Base-by-base conservation (phyloP, 805 yeast species). In the Starmerella vaccinii region DNA sequence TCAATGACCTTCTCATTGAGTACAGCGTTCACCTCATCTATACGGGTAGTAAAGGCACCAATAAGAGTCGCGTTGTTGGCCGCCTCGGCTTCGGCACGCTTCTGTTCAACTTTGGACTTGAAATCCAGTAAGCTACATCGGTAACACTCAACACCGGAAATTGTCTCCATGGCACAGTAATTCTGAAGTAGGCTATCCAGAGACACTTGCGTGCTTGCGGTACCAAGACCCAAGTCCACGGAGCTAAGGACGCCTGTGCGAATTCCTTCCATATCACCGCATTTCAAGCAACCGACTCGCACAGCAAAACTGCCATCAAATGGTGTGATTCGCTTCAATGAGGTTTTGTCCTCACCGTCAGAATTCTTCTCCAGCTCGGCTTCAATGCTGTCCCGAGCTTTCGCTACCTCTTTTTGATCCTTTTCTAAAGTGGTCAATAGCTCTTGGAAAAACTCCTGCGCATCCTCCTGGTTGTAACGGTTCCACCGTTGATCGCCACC, bases 211-310 rank as follows among this genome's bases (percentile, higher is more conserved):
- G 39, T 21, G 4, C 19, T 32, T 12, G 50, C 34, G 8, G 35
- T 33, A 12, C 48, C 57, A 7, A 66, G 58, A 18, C 59, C 55
- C n/a, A 68, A 49, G 33, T 68, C 71, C 18, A 68, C 59, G 1
- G 68, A 63, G 24, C 70, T 64, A n/a, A 80, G 74, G 0, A 86
- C 84, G 1, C 92, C 82, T 57, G 81, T 82, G 54, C 96, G 74
- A 16, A 89, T 81, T 2, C 97, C 97, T 49, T 95, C 96, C 65
- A 80, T 85, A 61, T 90, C 97, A 52, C 96, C 95, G 73, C 97
- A 90, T 15, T 73, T 72, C 47, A 85, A 72, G 64, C 97, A 90
- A 0, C 95, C 95, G 46, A 90, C 88, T 60, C 97, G 74, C 61
- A 86, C 95, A 7, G 88, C 90, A 24, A 81, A 76, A 3, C 84